These are phyloP conservation scores for Purpureocillium takamizusanense DNA, from an alignment of 2,329 filamentous ascomycete genomes.

Conservation along the genomic window DNA sequence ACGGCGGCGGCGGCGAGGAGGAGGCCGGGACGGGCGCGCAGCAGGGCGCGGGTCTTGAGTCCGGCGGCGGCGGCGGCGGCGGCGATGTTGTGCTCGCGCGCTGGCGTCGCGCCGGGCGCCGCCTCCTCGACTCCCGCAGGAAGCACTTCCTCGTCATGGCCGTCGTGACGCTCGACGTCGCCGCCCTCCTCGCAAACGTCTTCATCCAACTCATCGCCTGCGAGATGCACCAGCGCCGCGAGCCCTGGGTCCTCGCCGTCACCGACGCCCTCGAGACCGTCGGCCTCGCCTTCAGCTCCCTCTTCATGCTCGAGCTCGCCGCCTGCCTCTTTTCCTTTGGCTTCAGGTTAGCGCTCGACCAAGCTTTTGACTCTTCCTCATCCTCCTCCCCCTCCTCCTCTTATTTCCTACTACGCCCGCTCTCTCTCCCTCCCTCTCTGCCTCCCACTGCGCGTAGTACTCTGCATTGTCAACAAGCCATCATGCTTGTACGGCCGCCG, in stretches of 20 bases:
- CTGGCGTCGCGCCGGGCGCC: conserved; percentile 6
- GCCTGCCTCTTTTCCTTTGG: conserved; percentile 55
- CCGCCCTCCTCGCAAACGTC: conserved; percentile 35
- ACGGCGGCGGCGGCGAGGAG: too few species aligned
- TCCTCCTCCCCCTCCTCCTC: too few species aligned
- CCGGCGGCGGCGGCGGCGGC: too few species aligned
- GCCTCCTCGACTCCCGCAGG: conserved; percentile 22
- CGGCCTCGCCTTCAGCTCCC: conserved; percentile 50
- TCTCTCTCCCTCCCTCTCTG: too few species aligned
- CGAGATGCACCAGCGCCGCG: conserved; percentile 29
- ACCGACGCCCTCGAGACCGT: conserved; percentile 35
- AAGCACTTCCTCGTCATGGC: conserved; percentile 37
- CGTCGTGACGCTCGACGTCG: conserved; percentile 36
- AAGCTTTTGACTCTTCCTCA: too few species aligned
- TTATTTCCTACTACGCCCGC: too few species aligned
- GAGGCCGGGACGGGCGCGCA: too few species aligned
- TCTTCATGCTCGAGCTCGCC: conserved; percentile 57
- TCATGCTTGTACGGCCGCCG: too few species aligned
- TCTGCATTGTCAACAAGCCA: too few species aligned
- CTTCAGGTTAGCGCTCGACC: conserved; percentile 42
- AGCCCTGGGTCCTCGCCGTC: conserved; percentile 30
- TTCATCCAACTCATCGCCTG: conserved; percentile 40
- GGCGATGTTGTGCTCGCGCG: neutral
- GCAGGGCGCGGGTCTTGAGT: too few species aligned
- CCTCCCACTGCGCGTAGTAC: too few species aligned